Percentiles rank a stretch among this genome's conserved stretches.
phyloP scores from a whole-genome alignment of 164 flowering plant genomes.

The Stephania japonica region DNA sequence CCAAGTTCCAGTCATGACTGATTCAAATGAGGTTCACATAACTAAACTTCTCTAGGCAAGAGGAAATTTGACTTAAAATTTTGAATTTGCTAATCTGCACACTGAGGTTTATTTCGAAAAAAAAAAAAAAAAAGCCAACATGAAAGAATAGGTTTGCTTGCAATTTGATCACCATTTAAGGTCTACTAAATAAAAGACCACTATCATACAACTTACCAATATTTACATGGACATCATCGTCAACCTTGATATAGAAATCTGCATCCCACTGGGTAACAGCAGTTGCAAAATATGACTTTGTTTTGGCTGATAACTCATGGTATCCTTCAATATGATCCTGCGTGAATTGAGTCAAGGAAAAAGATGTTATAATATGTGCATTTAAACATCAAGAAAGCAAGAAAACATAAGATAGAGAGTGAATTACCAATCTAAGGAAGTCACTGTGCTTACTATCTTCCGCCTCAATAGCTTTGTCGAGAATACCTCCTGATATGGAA shows the following conservation, averaged over 20 bases:
- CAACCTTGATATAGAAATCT: slow-evolving; percentile 74
- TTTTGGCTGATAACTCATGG: slow-evolving; percentile 70
- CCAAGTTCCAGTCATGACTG: too few species aligned
- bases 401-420: neutral
- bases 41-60: too few species aligned
- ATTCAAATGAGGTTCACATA: too few species aligned
- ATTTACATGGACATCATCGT: slow-evolving; percentile 74
- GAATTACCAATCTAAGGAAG: slow-evolving; percentile 69
- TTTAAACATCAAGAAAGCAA: neutral
- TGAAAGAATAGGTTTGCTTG: too few species aligned
- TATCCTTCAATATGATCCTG: slow-evolving; percentile 79
- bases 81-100: too few species aligned
- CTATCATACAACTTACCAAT: slow-evolving; percentile 33
- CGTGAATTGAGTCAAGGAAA: neutral
- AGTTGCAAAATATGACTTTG: slow-evolving; percentile 58
- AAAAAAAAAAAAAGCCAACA: too few species aligned
- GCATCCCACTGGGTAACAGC: slow-evolving; percentile 71
- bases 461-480: slow-evolving; percentile 75
- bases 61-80: too few species aligned
- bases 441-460: slow-evolving; percentile 70
- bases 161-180: too few species aligned
- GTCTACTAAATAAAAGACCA: too few species aligned
- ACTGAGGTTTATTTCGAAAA: too few species aligned
- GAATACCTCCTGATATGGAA: slow-evolving; percentile 56
- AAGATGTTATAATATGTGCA: neutral